phyloP scores from a whole-genome alignment of 2,329 filamentous ascomycete species.

The Fusarium ambrosium region DNA sequence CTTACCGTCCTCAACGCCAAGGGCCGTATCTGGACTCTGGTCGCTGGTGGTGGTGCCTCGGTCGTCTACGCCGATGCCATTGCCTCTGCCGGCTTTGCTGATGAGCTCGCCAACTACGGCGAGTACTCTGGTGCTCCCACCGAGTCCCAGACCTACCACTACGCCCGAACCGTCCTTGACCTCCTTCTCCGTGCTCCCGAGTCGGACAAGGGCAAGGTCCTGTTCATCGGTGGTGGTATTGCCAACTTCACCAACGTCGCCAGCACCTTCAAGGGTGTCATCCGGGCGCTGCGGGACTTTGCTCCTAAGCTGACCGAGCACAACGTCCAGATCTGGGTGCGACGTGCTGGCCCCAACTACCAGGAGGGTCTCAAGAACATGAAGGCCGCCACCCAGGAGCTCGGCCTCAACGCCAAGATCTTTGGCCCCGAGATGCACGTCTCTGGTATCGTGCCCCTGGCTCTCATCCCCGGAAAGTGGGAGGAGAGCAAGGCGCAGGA shows the following conservation, averaged over 20 bases:
- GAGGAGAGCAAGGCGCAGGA: slow-evolving; percentile 72
- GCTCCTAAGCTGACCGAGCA: slow-evolving; percentile 89
- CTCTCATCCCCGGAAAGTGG: slow-evolving; percentile 77
- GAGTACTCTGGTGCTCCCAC: slow-evolving; percentile 99
- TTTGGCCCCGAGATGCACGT: slow-evolving; percentile 92
- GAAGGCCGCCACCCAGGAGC: slow-evolving; percentile 94
- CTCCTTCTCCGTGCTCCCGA: slow-evolving; percentile 94
- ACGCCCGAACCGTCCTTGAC: slow-evolving; percentile 95
- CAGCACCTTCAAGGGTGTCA: slow-evolving; percentile 99
- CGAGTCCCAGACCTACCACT: slow-evolving; percentile 99
- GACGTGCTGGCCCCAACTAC: slow-evolving; percentile 92
- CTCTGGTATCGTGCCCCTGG: slow-evolving; percentile 94
- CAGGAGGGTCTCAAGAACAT: slow-evolving; percentile 99
- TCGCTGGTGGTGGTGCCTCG: slow-evolving; percentile 98
- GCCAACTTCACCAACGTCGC: slow-evolving; percentile 99
- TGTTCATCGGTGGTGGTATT: slow-evolving; percentile 99
- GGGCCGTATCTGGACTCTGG: slow-evolving; percentile 97
- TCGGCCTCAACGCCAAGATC: slow-evolving; percentile 80
- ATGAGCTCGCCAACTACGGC: slow-evolving; percentile 98
- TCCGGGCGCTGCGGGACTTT: slow-evolving; percentile 93
- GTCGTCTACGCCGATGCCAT: slow-evolving; percentile 99
- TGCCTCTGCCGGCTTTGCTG: slow-evolving; percentile 93
- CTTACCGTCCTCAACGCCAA: slow-evolving; percentile 93
- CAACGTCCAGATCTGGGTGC: slow-evolving; percentile 98
- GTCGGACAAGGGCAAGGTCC: slow-evolving; percentile 92